A percentile compares a stretch with the other conserved stretches of the same genome.
phyloP scores from a whole-genome alignment of 306 rosid genomes.

The Vigna hirtella region DNA sequence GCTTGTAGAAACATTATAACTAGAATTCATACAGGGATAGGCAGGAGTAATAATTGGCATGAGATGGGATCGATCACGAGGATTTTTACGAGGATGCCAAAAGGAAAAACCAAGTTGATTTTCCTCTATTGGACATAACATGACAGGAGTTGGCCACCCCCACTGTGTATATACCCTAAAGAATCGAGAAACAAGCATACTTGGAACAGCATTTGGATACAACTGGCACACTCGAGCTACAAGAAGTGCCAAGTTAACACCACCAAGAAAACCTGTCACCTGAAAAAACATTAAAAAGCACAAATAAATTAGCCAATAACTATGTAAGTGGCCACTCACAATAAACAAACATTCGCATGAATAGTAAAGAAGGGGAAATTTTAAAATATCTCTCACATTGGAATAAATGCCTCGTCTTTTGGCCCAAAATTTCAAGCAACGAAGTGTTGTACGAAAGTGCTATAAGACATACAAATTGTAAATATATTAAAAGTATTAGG shows the following conservation, averaged over 20 bases:
- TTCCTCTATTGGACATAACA: slow-evolving; percentile 88
- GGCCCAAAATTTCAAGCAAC: slow-evolving; percentile 93
- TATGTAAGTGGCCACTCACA: background rate
- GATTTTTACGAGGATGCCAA: slow-evolving; percentile 96
- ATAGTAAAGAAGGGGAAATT: background rate
- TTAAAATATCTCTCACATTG: slow-evolving; percentile 64
- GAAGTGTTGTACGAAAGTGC: slow-evolving; percentile 83
- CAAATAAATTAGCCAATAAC: background rate
- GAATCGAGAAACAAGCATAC: slow-evolving; percentile 93
- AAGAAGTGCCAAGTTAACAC: slow-evolving; percentile 94
- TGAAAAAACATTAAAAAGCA: slow-evolving; percentile 38
- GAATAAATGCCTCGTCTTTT: slow-evolving; percentile 93
- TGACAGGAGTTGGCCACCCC: slow-evolving; percentile 98
- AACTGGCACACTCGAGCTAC: slow-evolving; percentile 96
- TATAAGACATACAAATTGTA: slow-evolving; percentile 26
- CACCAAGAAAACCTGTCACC: slow-evolving; percentile 98
- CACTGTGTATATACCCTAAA: slow-evolving; percentile 96
- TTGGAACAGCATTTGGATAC: slow-evolving; percentile 94
- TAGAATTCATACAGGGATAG: slow-evolving; percentile 97
- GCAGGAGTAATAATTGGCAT: slow-evolving; percentile 99
- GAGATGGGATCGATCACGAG: slow-evolving; percentile 82
- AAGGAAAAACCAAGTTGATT: slow-evolving; percentile 81
- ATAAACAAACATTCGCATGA: slow-evolving; percentile 4
- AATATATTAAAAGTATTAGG: background rate
- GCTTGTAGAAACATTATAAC: slow-evolving; percentile 90